Conservation (phyloP, 495 filamentous ascomycete species). For the Hyaloscypha hepaticicola region DNA sequence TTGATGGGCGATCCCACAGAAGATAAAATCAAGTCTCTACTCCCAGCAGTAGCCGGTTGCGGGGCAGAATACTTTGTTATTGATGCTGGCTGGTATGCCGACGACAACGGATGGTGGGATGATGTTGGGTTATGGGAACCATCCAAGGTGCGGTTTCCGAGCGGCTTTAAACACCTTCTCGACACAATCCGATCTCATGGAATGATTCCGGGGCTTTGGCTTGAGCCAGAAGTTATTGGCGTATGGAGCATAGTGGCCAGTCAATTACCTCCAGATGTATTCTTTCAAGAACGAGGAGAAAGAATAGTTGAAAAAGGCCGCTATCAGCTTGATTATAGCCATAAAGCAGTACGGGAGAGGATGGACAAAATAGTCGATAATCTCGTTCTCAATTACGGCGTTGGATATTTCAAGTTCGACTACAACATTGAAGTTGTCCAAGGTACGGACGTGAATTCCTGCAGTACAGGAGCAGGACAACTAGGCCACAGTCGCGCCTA, state of each 20-base stretch:
- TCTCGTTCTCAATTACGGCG: conserved; percentile 1
- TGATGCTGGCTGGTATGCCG: conserved; percentile 5
- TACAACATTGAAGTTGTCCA: conserved; percentile 8
- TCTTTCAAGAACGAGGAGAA: conserved; percentile 3
- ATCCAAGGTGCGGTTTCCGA: conserved; percentile 1
- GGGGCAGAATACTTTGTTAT: conserved; percentile 11
- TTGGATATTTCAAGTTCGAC: conserved; percentile 10
- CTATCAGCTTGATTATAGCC: conserved; percentile 2
- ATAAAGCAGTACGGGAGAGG: background rate
- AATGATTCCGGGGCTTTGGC: background rate
- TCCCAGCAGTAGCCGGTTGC: background rate
- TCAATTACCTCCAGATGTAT: background rate
- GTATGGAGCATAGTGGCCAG: background rate
- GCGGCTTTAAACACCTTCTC: background rate
- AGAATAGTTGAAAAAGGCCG: conserved; percentile 1
- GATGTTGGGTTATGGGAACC: conserved; percentile 8
- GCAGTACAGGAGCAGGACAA: background rate
- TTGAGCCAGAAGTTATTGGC: conserved; percentile 3
- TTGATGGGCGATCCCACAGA: conserved; percentile 5
- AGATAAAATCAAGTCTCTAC: conserved; percentile 6
- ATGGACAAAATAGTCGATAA: conserved; percentile 3
- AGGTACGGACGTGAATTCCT: conserved; percentile 1
- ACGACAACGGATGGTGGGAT: conserved; percentile 3
- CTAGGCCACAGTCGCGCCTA: conserved; percentile 1
- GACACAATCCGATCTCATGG: background rate